These are phyloP conservation scores for Priceomyces haplophilus DNA, from an alignment of 805 yeast species.

Conservation along the genomic window DNA sequence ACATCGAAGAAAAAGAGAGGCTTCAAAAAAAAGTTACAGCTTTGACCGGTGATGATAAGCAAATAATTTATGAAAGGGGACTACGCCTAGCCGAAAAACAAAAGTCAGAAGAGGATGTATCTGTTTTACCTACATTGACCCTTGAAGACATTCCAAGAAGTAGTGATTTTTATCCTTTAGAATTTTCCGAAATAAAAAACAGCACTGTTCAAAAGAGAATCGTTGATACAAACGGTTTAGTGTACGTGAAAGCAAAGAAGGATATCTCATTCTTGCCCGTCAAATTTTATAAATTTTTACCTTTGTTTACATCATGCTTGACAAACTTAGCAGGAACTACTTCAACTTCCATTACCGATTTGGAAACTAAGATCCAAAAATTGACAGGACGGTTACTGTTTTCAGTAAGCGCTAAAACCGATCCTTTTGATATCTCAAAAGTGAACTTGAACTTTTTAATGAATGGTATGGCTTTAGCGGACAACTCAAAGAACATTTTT, in stretches of 20 bases:
- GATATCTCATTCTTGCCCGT: conserved; percentile 57
- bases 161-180: conserved; percentile 39
- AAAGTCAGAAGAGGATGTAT: conserved; percentile 64
- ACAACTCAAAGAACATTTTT: conserved; percentile 58
- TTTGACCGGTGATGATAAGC: conserved; percentile 55
- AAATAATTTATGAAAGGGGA: conserved; percentile 60
- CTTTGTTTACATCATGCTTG: conserved; percentile 74
- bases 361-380: conserved; percentile 80
- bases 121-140: conserved; percentile 75
- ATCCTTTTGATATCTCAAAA: conserved; percentile 47
- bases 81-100: conserved; percentile 59
- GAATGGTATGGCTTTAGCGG: conserved; percentile 67
- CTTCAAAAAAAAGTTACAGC: conserved; percentile 40
- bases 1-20: conserved; percentile 55
- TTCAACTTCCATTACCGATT: conserved; percentile 63
- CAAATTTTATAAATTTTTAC: conserved; percentile 64
- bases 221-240: conserved; percentile 77
- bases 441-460: conserved; percentile 55
- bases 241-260: conserved; percentile 70
- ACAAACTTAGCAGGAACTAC: conserved; percentile 83
- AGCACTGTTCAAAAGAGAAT: conserved; percentile 45
- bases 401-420: conserved; percentile 53
- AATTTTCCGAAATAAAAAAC: conserved; percentile 26
- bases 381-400: conserved; percentile 82
- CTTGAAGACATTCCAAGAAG: conserved; percentile 67